Evolutionary conservation across 164 flowering plant genomes (phyloP).

Genomic region (Nymphaea thermarum): DNA sequence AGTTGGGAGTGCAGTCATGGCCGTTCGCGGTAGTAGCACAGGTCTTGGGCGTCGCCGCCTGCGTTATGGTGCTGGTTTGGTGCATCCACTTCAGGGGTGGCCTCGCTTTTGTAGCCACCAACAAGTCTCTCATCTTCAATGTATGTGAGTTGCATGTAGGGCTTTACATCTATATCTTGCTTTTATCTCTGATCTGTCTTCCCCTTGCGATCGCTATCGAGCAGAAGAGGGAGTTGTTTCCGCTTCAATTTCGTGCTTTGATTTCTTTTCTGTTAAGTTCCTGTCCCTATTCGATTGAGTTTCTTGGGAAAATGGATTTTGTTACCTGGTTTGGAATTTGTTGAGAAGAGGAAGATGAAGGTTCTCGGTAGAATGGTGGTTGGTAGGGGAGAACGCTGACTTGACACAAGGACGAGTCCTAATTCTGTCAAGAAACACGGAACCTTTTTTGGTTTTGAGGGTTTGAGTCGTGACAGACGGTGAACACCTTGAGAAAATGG

Average conservation of each 20-base stretch:
- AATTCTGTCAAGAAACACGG: too few species aligned
- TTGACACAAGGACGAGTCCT: too few species aligned
- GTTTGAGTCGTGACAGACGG: too few species aligned
- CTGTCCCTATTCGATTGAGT: too few species aligned
- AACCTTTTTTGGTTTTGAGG: too few species aligned
- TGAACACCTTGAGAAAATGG: too few species aligned
- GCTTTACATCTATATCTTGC: not conserved
- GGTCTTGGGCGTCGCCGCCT: conserved; percentile 24
- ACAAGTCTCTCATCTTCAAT: conserved; percentile 78
- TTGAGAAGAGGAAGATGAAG: too few species aligned
- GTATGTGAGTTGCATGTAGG: conserved; percentile 20
- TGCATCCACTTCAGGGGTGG: conserved; percentile 39
- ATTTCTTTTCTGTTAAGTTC: too few species aligned
- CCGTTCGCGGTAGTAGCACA: conserved; percentile 21
- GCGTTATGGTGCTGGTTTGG: conserved; percentile 43
- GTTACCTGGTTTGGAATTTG: too few species aligned
- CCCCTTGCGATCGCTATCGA: not conserved
- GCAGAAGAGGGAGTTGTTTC: not conserved
- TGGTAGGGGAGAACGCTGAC: too few species aligned
- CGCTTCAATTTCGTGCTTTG: not conserved
- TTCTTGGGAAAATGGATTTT: too few species aligned
- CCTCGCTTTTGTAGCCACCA: conserved; percentile 33
- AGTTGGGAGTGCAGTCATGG: not conserved
- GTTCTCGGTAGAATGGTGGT: too few species aligned
- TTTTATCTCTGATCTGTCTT: not conserved